Evolutionary conservation across 805 yeast genomes (phyloP).

Genomic region (Wickerhamiella occidentalis): DNA sequence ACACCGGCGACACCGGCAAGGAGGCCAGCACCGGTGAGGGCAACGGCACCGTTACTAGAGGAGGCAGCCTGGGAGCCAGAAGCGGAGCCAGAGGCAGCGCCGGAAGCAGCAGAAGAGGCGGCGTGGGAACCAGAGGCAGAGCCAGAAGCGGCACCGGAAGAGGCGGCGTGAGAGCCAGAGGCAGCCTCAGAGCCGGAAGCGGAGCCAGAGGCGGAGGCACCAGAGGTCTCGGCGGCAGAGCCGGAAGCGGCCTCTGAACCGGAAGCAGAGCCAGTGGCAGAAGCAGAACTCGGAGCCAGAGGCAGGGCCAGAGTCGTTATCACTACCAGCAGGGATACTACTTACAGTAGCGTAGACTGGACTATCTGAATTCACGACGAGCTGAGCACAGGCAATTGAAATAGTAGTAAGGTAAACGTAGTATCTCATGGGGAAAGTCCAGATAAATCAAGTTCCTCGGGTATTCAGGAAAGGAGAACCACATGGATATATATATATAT

Average conservation of each 20-base stretch:
- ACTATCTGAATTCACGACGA: too few species aligned
- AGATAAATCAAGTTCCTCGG: too few species aligned
- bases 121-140: conserved; percentile 1
- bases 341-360: too few species aligned
- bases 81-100: conserved; percentile 11
- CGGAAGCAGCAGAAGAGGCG: conserved; percentile 8
- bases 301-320: too few species aligned
- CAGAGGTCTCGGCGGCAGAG: conserved; percentile 4
- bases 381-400: too few species aligned
- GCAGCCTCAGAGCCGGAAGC: conserved; percentile 12
- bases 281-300: conserved; percentile 6
- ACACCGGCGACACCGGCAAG: conserved; percentile 22
- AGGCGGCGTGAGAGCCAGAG: not conserved
- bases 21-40: conserved; percentile 21
- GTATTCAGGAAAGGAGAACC: not conserved
- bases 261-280: not conserved
- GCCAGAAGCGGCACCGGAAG: not conserved
- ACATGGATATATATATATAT: not conserved
- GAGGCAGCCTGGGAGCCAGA: conserved; percentile 12
- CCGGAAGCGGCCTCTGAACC: not conserved
- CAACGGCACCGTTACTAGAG: conserved; percentile 19
- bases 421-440: too few species aligned
- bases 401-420: too few species aligned
- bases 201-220: conserved; percentile 11
- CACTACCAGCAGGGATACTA: too few species aligned